phyloP scores from a whole-genome alignment of 257 asterid species.

The Leonotis leonurus region DNA sequence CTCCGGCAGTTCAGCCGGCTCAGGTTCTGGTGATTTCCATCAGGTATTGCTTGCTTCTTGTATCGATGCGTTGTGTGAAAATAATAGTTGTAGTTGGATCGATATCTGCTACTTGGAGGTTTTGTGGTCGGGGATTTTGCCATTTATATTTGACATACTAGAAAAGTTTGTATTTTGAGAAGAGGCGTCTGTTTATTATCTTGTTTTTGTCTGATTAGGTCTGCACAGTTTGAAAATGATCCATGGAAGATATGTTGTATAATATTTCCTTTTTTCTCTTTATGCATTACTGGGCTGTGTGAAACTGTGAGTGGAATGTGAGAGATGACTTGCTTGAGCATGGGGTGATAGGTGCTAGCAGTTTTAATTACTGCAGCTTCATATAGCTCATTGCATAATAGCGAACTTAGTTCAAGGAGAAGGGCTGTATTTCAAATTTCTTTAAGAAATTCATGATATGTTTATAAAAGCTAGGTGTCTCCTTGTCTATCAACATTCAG shows the following conservation, averaged over 20 bases:
- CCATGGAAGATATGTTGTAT: not conserved
- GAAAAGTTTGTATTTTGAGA: not conserved
- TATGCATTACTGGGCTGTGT: not conserved
- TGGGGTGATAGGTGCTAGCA: not conserved
- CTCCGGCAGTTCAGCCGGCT: constrained; percentile 98
- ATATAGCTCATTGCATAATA: not conserved
- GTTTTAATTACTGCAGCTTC: not conserved
- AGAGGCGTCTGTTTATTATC: not conserved
- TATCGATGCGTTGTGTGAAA: not conserved
- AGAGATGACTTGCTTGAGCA: too few relatives aligned
- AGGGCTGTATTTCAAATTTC: too few relatives aligned
- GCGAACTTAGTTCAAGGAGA: not conserved
- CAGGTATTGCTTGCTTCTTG: constrained; percentile 49
- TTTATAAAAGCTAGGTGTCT: too few relatives aligned
- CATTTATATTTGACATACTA: too few relatives aligned
- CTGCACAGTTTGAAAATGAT: not conserved
- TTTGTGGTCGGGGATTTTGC: not conserved
- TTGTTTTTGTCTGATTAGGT: too few relatives aligned
- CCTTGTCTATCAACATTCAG: too few relatives aligned
- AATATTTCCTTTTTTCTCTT: not conserved
- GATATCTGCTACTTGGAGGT: too few relatives aligned
- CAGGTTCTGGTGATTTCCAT: constrained; percentile 98
- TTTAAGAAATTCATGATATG: too few relatives aligned
- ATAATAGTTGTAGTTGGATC: not conserved
- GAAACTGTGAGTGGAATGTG: too few relatives aligned